Base-by-base conservation (phyloP, 1,284 basidiomycete genomes). In the Boletus semigastroideus region DNA sequence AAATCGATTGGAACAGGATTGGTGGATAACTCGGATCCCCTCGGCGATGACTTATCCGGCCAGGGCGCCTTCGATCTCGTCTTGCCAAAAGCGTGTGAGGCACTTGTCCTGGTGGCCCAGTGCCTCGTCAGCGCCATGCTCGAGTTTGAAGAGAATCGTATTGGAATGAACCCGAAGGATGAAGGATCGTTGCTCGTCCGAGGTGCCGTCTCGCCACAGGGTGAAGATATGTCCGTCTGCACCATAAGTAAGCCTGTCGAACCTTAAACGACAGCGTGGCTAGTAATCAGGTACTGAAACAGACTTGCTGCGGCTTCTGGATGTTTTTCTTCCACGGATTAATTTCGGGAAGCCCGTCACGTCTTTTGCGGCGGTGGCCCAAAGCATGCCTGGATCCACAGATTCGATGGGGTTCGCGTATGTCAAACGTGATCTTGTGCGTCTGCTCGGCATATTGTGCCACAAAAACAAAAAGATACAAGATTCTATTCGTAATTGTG, bases 401-500 rank as follows among this genome's bases (percentile, higher is more conserved):
- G 78, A 80, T 41, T 64, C 71, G 33, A 74, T 75, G n/a, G 89
- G 88, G 1, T 92, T 95, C 63, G 76, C 78, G 1, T 90, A 90
- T 64, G 74, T 94, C 52, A 93, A 93, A 70, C 79, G 90, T 45
- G 88, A 92, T 67, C 77, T 95, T 20, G 89, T 94, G 16, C 84
- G 90, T 27, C 74, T 94, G 12, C 73, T 96, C 19, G 90, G 87
- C 2, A 80, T 91, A 48, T 71, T 94, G 16, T 81, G 80, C 39
- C 82, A 87, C 62, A 78, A 79, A 39, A 75, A 80, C 59, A 80
- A 70, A 60, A 72, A 67, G 17, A 80, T 86, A 42, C 92, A 94
- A 65, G 87, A 94, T 65, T 78, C 80, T 8, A 79, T 87, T 37
- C 78, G 92, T 36, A 71, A 69, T 41, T 80, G 76, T 49, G 86